phyloP scores from a whole-genome alignment of 139 green algal genomes.

The Chlamydomonas schloesseri region DNA sequence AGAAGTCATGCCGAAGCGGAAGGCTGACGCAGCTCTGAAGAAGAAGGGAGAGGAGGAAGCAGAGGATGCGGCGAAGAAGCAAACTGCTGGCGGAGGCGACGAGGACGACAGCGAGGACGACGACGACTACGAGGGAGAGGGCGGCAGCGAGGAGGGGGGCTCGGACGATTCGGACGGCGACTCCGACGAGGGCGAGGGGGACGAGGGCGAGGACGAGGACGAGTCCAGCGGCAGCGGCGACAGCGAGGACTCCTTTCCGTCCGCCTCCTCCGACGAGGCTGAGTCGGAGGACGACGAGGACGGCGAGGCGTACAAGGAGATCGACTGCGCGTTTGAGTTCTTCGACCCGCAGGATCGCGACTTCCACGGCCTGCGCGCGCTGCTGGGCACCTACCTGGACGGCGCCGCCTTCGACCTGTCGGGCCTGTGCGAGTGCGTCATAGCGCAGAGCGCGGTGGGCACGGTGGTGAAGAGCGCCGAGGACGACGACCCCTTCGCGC shows the following conservation, averaged over 20 bases:
- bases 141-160: background rate
- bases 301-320: slow-evolving; percentile 61
- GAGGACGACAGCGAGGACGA: slow-evolving; percentile 34
- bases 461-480: slow-evolving; percentile 91
- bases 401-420: slow-evolving; percentile 74
- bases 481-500: slow-evolving; percentile 85
- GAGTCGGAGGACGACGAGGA: slow-evolving; percentile 55
- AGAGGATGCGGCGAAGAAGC: background rate
- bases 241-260: slow-evolving; percentile 17
- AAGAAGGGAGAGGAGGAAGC: background rate
- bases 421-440: slow-evolving; percentile 83
- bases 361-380: slow-evolving; percentile 87
- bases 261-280: background rate
- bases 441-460: slow-evolving; percentile 79
- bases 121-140: slow-evolving; percentile 1
- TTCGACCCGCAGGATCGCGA: slow-evolving; percentile 86
- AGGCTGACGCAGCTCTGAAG: slow-evolving; percentile 9
- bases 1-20: slow-evolving; percentile 28
- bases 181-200: slow-evolving; percentile 23
- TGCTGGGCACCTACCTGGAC: slow-evolving; percentile 87
- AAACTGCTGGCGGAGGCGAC: background rate
- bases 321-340: slow-evolving; percentile 93
- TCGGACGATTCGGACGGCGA: slow-evolving; percentile 23
- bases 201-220: slow-evolving; percentile 38
- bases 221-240: background rate